Evolutionary conservation across 768 basidiomycete species (phyloP).

Genomic region (Boletus fagicola): DNA sequence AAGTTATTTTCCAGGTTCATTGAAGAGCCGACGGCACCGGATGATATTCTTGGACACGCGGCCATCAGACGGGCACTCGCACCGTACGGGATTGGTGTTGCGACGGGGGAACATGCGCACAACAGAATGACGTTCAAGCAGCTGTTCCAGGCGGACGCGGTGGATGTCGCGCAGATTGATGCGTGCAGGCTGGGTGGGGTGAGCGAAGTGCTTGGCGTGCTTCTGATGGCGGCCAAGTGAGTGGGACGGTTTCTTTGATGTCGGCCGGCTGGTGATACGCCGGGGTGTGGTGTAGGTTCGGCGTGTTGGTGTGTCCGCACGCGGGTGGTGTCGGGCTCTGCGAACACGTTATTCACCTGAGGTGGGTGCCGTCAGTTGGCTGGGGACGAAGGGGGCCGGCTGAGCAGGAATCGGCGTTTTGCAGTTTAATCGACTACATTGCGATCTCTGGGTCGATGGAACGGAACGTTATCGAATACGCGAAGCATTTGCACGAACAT

Average conservation of each 20-base stretch:
- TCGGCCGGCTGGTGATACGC: background rate
- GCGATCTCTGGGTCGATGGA: constrained; percentile 86
- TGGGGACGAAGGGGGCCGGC: background rate
- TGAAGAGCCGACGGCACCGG: constrained; percentile 91
- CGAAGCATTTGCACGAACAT: constrained; percentile 87
- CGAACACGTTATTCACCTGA: constrained; percentile 86
- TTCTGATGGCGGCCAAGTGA: constrained; percentile 88
- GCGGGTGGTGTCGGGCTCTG: constrained; percentile 92
- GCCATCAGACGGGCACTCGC: constrained; percentile 75
- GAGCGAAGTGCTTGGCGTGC: constrained; percentile 82
- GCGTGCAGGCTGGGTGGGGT: constrained; percentile 88
- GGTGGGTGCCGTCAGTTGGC: constrained; percentile 36
- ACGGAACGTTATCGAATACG: constrained; percentile 84
- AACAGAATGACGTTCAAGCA: constrained; percentile 97
- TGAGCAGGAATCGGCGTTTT: constrained; percentile 14
- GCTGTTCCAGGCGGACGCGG: constrained; percentile 81
- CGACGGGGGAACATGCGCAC: constrained; percentile 93
- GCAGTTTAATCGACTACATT: constrained; percentile 87
- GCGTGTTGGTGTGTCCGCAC: constrained; percentile 86
- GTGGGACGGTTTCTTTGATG: constrained; percentile 18
- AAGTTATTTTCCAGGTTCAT: constrained; percentile 61
- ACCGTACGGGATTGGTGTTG: constrained; percentile 81
- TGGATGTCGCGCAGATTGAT: constrained; percentile 88
- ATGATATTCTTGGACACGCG: constrained; percentile 85
- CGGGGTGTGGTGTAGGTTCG: constrained; percentile 50